Evolutionary conservation across 1,284 basidiomycete genomes (phyloP).

Genomic region (Polyporus tsugae): DNA sequence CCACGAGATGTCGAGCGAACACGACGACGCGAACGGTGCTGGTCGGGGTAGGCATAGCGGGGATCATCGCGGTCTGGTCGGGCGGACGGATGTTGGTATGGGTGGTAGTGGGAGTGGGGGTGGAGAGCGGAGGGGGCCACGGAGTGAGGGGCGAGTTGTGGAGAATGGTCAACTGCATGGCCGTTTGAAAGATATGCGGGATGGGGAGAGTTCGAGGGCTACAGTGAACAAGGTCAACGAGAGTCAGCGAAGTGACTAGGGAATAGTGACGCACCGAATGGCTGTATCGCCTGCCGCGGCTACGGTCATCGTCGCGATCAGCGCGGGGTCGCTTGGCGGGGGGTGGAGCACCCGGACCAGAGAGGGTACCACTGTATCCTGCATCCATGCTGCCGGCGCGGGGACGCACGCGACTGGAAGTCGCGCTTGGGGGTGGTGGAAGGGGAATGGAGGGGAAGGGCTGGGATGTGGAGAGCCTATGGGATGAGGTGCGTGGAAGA

Average conservation of each 20-base stretch:
- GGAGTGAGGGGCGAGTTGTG: slow-evolving; percentile 28
- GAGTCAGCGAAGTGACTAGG: not conserved
- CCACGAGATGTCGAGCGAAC: slow-evolving; percentile 38
- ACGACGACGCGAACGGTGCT: slow-evolving; percentile 32
- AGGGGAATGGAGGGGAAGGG: slow-evolving; percentile 38
- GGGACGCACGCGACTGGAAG: slow-evolving; percentile 47
- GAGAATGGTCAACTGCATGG: slow-evolving; percentile 33
- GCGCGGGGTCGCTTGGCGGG: slow-evolving; percentile 55
- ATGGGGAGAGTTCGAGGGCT: slow-evolving; percentile 38
- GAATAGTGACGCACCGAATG: slow-evolving; percentile 38
- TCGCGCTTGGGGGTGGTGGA: slow-evolving; percentile 39
- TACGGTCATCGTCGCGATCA: slow-evolving; percentile 38
- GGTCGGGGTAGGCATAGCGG: slow-evolving; percentile 33
- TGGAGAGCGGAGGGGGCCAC: slow-evolving; percentile 30
- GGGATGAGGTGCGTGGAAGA: slow-evolving; percentile 26
- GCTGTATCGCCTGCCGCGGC: slow-evolving; percentile 31
- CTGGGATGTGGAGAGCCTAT: slow-evolving; percentile 37
- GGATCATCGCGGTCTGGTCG: slow-evolving; percentile 37
- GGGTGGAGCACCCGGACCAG: slow-evolving; percentile 48
- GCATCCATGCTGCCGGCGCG: slow-evolving; percentile 53
- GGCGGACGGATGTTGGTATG: slow-evolving; percentile 26
- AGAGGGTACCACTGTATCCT: slow-evolving; percentile 36
- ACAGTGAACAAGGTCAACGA: slow-evolving; percentile 5
- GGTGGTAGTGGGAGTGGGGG: slow-evolving; percentile 32
- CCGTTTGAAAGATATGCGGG: slow-evolving; percentile 35